These are phyloP conservation scores for Apiotrichum porosum DNA, from an alignment of 1,284 basidiomycete species.

Conservation along the genomic window DNA sequence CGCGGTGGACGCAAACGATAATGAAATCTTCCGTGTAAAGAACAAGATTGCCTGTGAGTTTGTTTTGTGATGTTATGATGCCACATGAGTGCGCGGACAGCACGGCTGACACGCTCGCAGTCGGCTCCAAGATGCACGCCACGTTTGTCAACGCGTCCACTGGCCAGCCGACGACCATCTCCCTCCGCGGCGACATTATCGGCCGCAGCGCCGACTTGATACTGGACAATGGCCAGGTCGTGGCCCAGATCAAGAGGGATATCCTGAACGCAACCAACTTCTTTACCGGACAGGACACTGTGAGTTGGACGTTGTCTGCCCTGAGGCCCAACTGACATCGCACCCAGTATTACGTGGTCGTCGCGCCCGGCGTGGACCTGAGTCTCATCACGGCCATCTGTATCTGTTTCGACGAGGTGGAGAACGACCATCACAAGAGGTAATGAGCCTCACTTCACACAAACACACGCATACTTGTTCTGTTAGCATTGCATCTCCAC, in stretches of 20 bases:
- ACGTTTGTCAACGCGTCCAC: conserved; percentile 18
- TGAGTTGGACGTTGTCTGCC: conserved; percentile 13
- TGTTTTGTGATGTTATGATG: background rate
- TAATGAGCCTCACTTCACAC: no score
- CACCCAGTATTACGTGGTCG: conserved; percentile 43
- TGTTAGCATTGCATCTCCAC: no score
- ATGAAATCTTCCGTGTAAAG: conserved; percentile 37
- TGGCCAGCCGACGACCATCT: background rate
- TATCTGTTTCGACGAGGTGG: conserved; percentile 49
- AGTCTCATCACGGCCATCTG: conserved; percentile 49
- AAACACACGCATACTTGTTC: no score
- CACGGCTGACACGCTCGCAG: conserved; percentile 12
- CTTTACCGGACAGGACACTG: conserved; percentile 39
- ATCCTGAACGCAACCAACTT: conserved; percentile 33
- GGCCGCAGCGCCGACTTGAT: conserved; percentile 35
- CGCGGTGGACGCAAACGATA: conserved; percentile 29
- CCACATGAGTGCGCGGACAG: background rate
- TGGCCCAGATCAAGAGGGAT: conserved; percentile 42
- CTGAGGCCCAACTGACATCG: no score
- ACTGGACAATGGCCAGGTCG: conserved; percentile 28
- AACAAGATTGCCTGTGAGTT: conserved; percentile 34
- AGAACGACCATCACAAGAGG: no score
- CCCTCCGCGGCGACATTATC: conserved; percentile 38
- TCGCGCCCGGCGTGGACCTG: conserved; percentile 50
- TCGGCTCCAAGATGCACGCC: conserved; percentile 41